Evolutionary conservation across 441 rosid species (phyloP).

Genomic region (Theobroma grandiflorum): DNA sequence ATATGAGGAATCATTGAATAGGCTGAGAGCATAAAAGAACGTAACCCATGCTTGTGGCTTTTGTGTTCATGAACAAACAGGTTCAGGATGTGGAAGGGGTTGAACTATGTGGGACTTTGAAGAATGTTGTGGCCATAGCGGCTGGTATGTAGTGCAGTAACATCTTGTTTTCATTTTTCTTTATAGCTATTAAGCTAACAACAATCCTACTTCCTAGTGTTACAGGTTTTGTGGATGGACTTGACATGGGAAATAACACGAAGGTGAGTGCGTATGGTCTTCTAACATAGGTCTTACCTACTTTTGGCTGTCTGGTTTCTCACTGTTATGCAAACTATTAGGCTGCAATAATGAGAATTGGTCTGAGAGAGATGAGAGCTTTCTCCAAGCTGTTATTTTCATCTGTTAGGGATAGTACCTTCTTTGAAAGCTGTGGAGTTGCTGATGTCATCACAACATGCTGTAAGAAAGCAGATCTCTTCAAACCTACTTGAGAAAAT

Average conservation of each 20-base stretch:
- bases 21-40: background rate
- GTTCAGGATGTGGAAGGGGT: constrained; percentile 97
- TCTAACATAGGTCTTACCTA: background rate
- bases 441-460: constrained; percentile 97
- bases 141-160: constrained; percentile 56
- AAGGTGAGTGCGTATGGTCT: constrained; percentile 53
- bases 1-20: background rate
- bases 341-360: constrained; percentile 99
- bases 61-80: constrained; percentile 36
- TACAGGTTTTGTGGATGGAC: constrained; percentile 94
- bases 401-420: constrained; percentile 88
- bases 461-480: constrained; percentile 58
- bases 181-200: background rate
- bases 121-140: constrained; percentile 93
- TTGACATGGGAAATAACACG: constrained; percentile 96
- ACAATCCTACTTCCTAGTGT: constrained; percentile 23
- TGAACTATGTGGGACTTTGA: constrained; percentile 93
- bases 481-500: constrained; percentile 6
- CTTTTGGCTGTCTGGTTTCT: background rate
- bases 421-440: constrained; percentile 97
- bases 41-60: background rate
- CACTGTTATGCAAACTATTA: constrained; percentile 27
- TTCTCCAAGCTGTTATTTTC: constrained; percentile 87
- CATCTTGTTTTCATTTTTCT: constrained; percentile 5
- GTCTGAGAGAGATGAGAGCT: constrained; percentile 90